Conservation (phyloP, 164 flowering plant genomes). For the Umbilicus rupestris region DNA sequence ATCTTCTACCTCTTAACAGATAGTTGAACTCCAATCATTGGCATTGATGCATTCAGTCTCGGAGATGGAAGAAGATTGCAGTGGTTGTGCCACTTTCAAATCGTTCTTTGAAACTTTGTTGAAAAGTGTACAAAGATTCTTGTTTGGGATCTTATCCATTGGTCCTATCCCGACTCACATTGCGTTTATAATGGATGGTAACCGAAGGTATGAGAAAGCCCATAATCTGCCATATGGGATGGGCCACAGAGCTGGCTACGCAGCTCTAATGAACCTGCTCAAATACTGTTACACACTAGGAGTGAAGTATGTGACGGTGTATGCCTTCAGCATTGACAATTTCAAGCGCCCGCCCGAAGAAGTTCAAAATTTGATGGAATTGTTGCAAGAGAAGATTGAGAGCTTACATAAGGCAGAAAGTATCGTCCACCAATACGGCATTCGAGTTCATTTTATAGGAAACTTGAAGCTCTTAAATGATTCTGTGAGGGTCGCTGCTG, state of each 20-base stretch:
- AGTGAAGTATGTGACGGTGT: conserved; percentile 53
- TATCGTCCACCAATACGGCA: conserved; percentile 39
- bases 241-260: conserved; percentile 39
- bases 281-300: conserved; percentile 59
- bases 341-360: conserved; percentile 57
- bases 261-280: conserved; percentile 39
- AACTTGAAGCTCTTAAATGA: conserved; percentile 44
- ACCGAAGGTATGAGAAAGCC: conserved; percentile 45
- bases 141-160: conserved; percentile 27
- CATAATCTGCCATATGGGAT: conserved; percentile 23
- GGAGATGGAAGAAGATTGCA: conserved; percentile 1
- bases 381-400: conserved; percentile 56
- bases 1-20: not conserved
- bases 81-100: not conserved
- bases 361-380: conserved; percentile 46
- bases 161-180: conserved; percentile 47
- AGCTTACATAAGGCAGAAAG: conserved; percentile 38
- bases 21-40: not conserved
- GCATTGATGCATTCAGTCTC: not conserved
- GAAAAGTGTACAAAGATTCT: conserved; percentile 20
- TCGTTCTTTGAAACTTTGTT: conserved; percentile 11
- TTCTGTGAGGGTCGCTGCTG: conserved; percentile 45
- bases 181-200: conserved; percentile 69
- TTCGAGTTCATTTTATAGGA: conserved; percentile 51
- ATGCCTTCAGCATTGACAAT: conserved; percentile 86